A percentile compares a stretch with the other conserved stretches of the same genome.
Conservation (phyloP, 2,329 filamentous ascomycete genomes). For the Pestalotiopsis sp. region DNA sequence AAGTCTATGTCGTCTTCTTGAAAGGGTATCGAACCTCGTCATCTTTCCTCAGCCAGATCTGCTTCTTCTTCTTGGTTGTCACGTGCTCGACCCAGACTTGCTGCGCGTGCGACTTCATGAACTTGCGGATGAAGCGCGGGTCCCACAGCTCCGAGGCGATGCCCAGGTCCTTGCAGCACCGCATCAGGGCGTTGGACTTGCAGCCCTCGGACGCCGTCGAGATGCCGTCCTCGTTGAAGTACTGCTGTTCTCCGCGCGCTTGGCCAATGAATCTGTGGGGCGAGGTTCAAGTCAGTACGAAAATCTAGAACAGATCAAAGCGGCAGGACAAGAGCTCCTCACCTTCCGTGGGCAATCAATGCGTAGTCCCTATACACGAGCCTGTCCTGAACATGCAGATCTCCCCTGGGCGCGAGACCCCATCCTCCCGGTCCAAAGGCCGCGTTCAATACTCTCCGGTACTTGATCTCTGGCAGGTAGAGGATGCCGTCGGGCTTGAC, state of each 20-base stretch:
- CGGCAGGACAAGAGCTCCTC: conserved; percentile 32
- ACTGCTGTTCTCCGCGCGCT: conserved; percentile 91
- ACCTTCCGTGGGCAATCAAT: conserved; percentile 86
- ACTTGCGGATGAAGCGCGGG: conserved; percentile 84
- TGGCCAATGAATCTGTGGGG: conserved; percentile 93
- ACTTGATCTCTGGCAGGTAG: conserved; percentile 98
- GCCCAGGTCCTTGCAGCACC: conserved; percentile 97
- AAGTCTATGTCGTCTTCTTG: conserved; percentile 37
- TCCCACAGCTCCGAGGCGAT: conserved; percentile 97
- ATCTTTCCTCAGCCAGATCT: conserved; percentile 85
- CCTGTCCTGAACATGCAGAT: conserved; percentile 82
- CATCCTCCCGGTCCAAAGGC: conserved; percentile 95
- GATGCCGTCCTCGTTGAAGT: conserved; percentile 87
- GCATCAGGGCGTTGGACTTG: conserved; percentile 97
- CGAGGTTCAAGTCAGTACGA: no score
- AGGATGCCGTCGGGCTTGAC: conserved; percentile 97
- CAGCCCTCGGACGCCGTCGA: conserved; percentile 95
- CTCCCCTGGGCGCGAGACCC: conserved; percentile 87
- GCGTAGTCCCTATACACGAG: conserved; percentile 90
- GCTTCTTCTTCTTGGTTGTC: conserved; percentile 83
- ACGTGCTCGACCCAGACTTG: conserved; percentile 91
- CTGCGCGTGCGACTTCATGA: conserved; percentile 72
- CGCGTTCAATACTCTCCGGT: conserved; percentile 83
- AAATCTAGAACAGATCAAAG: neutral
- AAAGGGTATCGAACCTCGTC: conserved; percentile 70